A percentile compares a stretch with the other conserved stretches of the same genome.
Conservation (phyloP, 179 eudicot species). For the Actinidia polygama region DNA sequence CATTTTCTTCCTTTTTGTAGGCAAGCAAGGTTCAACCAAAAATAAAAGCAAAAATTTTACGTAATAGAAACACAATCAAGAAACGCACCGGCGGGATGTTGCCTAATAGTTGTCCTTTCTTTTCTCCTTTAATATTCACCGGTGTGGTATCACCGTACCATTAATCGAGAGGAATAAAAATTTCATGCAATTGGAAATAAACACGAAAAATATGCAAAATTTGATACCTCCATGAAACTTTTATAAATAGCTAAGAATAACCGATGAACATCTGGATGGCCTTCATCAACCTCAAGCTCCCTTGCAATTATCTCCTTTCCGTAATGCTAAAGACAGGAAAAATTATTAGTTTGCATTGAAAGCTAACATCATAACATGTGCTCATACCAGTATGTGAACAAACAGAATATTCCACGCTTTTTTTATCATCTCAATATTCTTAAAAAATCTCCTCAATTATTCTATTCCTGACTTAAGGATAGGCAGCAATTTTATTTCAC, state of each 20-base stretch:
- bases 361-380: neutral
- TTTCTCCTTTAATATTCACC: neutral
- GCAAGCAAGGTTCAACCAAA: too few species aligned
- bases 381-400: neutral
- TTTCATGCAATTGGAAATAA: neutral
- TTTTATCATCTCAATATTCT: too few species aligned
- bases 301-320: slow-evolving; percentile 87
- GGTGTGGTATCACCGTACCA: neutral
- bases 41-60: too few species aligned
- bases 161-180: neutral
- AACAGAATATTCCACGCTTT: too few species aligned
- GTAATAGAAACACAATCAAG: neutral
- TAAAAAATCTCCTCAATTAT: too few species aligned
- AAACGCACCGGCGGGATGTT: neutral
- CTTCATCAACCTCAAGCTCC: slow-evolving; percentile 84
- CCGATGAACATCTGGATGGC: slow-evolving; percentile 73
- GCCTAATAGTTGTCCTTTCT: too few species aligned
- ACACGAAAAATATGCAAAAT: neutral
- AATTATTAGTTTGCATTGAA: neutral
- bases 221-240: slow-evolving; percentile 83
- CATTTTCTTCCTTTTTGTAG: too few species aligned
- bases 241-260: slow-evolving; percentile 80
- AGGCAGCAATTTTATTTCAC: too few species aligned
- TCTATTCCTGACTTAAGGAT: too few species aligned
- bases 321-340: slow-evolving; percentile 58